phyloP scores from a whole-genome alignment of 768 basidiomycete species.

The Filobasidium floriforme region DNA sequence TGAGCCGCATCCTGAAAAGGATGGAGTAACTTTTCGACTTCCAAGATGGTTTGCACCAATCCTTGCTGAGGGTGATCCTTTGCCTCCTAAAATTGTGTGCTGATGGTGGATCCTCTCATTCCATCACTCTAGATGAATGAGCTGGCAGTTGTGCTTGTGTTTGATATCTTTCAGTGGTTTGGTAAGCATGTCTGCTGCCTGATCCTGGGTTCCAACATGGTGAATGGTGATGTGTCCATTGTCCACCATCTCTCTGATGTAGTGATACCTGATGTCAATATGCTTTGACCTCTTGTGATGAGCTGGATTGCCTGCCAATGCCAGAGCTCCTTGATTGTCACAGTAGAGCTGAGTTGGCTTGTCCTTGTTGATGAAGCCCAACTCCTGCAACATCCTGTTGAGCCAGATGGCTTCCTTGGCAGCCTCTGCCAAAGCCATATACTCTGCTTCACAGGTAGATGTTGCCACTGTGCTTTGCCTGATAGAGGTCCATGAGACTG shows the following conservation, averaged over 20 bases:
- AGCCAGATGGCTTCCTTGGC: constrained; percentile 24
- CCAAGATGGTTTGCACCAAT: constrained; percentile 2
- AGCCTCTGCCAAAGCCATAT: constrained; percentile 47
- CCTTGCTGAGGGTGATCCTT: constrained; percentile 2
- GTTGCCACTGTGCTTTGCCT: constrained; percentile 45
- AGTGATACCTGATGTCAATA: constrained; percentile 48
- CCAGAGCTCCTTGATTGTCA: constrained; percentile 8
- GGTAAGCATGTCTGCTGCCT: constrained; percentile 6
- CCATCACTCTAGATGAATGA: constrained; percentile 3
- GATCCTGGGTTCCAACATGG: neutral
- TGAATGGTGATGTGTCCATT: neutral
- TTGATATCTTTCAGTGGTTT: neutral
- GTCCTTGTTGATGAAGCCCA: constrained; percentile 1
- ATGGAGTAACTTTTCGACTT: constrained; percentile 4
- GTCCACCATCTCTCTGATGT: constrained; percentile 41
- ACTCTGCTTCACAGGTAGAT: constrained; percentile 50
- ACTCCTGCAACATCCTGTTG: constrained; percentile 1
- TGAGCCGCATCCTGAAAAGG: constrained; percentile 1
- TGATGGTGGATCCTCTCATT: neutral
- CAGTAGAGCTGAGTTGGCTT: neutral
- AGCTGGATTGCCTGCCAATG: constrained; percentile 41
- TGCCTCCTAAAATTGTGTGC: neutral
- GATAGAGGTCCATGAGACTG: constrained; percentile 47
- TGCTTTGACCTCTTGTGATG: constrained; percentile 48
- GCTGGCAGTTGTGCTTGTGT: constrained; percentile 3